Evolutionary conservation across 768 basidiomycete genomes (phyloP).

Genomic region (Serendipita sp.): DNA sequence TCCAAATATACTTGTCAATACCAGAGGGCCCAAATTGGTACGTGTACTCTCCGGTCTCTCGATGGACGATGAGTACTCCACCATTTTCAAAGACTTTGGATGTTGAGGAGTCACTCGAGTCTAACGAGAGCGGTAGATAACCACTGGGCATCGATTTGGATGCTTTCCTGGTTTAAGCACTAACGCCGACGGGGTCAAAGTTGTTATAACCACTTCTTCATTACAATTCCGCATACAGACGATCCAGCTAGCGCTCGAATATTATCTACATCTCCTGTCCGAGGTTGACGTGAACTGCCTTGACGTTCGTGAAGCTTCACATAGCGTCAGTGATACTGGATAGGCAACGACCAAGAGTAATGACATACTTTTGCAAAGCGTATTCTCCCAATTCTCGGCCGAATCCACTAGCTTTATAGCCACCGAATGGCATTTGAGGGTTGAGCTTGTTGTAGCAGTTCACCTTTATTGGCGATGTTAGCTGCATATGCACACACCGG

Average conservation of each 20-base stretch:
- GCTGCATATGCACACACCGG: no score
- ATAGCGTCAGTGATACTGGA: background rate
- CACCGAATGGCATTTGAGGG: slow-evolving; percentile 59
- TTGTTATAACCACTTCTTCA: background rate
- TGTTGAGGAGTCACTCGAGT: background rate
- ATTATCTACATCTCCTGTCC: background rate
- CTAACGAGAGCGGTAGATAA: background rate
- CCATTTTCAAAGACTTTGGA: background rate
- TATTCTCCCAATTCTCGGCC: slow-evolving; percentile 71
- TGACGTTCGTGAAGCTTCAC: slow-evolving; percentile 46
- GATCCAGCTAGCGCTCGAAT: background rate
- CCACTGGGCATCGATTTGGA: background rate
- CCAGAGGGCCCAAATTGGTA: slow-evolving; percentile 51
- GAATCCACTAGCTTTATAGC: slow-evolving; percentile 70
- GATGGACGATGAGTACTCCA: background rate
- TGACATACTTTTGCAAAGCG: slow-evolving; percentile 40
- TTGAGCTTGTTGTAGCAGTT: slow-evolving; percentile 24
- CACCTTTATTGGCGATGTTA: background rate
- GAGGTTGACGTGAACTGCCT: slow-evolving; percentile 53
- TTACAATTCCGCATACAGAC: background rate
- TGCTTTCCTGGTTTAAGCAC: background rate
- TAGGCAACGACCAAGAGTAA: slow-evolving; percentile 4
- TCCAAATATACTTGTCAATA: background rate
- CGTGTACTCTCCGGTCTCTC: slow-evolving; percentile 24
- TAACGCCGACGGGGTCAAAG: background rate